phyloP scores from a whole-genome alignment of 306 rosid genomes.

The Arachis hypogaea region DNA sequence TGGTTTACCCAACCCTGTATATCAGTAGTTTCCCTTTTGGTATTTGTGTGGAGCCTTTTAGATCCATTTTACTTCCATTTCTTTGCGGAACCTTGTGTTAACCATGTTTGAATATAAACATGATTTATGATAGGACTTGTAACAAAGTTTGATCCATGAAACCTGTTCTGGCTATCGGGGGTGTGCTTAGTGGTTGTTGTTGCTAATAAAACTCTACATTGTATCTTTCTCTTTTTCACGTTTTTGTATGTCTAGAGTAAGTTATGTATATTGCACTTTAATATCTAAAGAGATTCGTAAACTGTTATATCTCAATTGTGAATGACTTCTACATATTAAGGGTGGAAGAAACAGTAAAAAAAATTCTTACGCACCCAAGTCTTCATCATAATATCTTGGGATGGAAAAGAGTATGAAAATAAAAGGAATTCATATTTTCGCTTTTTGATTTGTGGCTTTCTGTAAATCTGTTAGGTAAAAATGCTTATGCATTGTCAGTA shows the following conservation, averaged over 20 bases:
- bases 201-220: background rate
- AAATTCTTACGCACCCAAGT: background rate
- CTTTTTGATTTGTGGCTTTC: conserved; percentile 31
- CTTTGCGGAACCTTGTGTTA: background rate
- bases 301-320: conserved; percentile 10
- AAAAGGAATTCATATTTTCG: conserved; percentile 32
- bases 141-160: too few species aligned
- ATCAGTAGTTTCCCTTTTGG: conserved; percentile 21
- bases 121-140: too few species aligned
- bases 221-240: background rate
- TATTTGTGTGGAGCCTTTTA: background rate
- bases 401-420: conserved; percentile 30
- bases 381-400: conserved; percentile 20
- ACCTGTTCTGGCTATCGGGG: too few species aligned
- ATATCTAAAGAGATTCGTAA: conserved; percentile 7
- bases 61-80: background rate
- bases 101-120: too few species aligned
- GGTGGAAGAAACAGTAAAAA: conserved; percentile 8
- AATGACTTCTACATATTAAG: background rate
- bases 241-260: background rate
- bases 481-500: conserved; percentile 80
- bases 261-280: conserved; percentile 13
- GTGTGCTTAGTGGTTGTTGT: too few species aligned
- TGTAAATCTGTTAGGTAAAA: conserved; percentile 62
- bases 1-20: background rate